Conservation (phyloP, 805 yeast species). For the Ogataea trehaloabstinens region DNA sequence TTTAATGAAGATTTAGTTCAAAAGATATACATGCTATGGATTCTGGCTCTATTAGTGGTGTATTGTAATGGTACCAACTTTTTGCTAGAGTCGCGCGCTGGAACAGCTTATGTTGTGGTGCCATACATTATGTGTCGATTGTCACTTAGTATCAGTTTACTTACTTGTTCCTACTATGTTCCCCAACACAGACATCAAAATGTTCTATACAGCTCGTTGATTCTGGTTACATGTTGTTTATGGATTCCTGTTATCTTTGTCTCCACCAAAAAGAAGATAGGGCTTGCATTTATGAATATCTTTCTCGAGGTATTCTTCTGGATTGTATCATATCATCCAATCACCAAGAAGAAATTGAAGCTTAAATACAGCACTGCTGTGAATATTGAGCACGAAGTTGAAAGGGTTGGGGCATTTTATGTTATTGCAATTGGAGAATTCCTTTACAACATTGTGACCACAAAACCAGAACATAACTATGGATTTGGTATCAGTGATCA, state of each 20-base stretch:
- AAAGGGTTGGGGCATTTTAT: constrained; percentile 54
- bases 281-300: constrained; percentile 40
- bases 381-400: constrained; percentile 67
- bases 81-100: constrained; percentile 32
- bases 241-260: constrained; percentile 57
- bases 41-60: constrained; percentile 45
- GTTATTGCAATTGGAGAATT: constrained; percentile 68
- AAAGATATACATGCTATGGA: constrained; percentile 51
- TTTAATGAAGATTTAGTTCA: constrained; percentile 60
- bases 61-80: constrained; percentile 47
- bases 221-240: constrained; percentile 36
- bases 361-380: constrained; percentile 55
- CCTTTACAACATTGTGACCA: constrained; percentile 50
- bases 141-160: constrained; percentile 33
- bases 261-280: constrained; percentile 43
- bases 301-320: constrained; percentile 41
- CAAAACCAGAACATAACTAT: constrained; percentile 36
- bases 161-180: constrained; percentile 44
- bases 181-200: constrained; percentile 52
- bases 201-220: constrained; percentile 35
- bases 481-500: constrained; percentile 43
- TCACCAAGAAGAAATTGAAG: constrained; percentile 40
- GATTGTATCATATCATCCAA: constrained; percentile 45
- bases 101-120: constrained; percentile 44
- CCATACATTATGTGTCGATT: constrained; percentile 49